These are phyloP conservation scores for Wickerhamomyces sp. DNA, from an alignment of 1,139 yeast species.

Conservation along the genomic window DNA sequence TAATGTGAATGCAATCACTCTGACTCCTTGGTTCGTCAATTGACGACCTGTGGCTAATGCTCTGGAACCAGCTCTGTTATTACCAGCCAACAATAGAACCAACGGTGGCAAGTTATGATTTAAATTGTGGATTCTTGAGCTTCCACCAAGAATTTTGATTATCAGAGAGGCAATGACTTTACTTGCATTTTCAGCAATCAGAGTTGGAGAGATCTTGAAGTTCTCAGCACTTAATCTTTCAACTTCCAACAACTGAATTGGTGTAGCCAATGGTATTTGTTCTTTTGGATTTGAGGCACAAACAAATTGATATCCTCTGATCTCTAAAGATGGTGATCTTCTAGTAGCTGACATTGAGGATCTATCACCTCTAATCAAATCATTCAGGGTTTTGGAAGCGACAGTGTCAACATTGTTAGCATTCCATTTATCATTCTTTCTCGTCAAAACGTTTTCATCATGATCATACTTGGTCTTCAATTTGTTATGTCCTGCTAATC, in stretches of 20 bases:
- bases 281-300: constrained; percentile 15
- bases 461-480: constrained; percentile 44
- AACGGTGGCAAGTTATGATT: constrained; percentile 80
- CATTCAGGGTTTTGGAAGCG: constrained; percentile 9
- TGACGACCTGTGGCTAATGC: constrained; percentile 82
- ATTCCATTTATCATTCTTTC: constrained; percentile 56
- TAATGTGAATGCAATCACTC: constrained; percentile 56
- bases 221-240: constrained; percentile 55
- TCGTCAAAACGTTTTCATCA: constrained; percentile 70
- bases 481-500: constrained; percentile 76
- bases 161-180: constrained; percentile 59
- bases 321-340: constrained; percentile 19
- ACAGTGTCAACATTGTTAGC: constrained; percentile 8
- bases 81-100: constrained; percentile 66
- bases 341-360: not conserved
- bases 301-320: constrained; percentile 12
- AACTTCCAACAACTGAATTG: constrained; percentile 77
- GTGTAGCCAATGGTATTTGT: constrained; percentile 61
- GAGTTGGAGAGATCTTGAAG: constrained; percentile 44
- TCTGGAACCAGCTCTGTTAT: constrained; percentile 67
- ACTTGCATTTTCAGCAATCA: constrained; percentile 68
- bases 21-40: constrained; percentile 66
- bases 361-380: constrained; percentile 5
- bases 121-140: constrained; percentile 49
- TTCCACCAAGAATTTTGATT: constrained; percentile 63